Evolutionary conservation across 805 yeast genomes (phyloP).

Genomic region (Jamesozyma spencerorum): DNA sequence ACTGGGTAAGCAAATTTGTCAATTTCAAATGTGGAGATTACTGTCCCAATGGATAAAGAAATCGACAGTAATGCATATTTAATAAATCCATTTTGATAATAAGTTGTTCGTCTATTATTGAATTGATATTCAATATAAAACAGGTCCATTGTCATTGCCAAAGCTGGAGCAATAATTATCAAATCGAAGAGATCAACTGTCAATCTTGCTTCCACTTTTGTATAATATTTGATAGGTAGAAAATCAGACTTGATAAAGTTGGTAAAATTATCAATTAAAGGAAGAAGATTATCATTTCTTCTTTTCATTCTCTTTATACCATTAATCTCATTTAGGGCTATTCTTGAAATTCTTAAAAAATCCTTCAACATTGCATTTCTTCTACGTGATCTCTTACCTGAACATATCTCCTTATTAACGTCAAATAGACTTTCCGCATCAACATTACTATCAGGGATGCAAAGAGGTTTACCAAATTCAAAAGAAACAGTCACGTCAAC

Average conservation of each 20-base stretch:
- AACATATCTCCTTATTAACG: neutral
- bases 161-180: no score
- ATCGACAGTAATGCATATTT: no score
- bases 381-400: neutral
- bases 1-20: no score
- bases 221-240: neutral
- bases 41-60: no score
- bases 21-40: no score
- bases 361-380: neutral
- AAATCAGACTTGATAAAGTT: neutral
- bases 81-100: no score
- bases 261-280: no score
- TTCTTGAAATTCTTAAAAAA: neutral
- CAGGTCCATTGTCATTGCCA: no score
- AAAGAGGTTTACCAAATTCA: neutral
- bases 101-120: no score
- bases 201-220: no score
- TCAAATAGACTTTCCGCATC: constrained; percentile 4
- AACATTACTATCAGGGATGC: neutral
- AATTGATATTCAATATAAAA: no score
- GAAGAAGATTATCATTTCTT: neutral
- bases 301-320: neutral
- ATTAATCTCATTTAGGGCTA: neutral
- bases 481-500: neutral
- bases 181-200: no score